Evolutionary conservation across 75 land plant species (phyloP).

Genomic region (Cunninghamia lanceolata): DNA sequence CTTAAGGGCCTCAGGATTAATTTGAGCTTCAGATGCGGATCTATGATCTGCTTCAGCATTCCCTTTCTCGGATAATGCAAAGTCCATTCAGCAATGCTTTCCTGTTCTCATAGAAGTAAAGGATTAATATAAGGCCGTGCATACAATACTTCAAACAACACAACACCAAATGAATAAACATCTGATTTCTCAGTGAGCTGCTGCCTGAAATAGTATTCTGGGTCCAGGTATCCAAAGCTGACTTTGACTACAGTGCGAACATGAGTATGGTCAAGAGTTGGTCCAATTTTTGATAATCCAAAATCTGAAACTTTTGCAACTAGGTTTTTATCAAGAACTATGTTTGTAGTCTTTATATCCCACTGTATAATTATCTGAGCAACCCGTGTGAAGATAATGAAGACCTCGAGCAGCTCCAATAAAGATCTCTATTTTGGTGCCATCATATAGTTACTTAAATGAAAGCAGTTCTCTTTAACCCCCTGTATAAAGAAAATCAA

Average conservation of each 20-base stretch:
- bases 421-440: slow-evolving; percentile 42
- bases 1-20: slow-evolving; percentile 19
- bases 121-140: slow-evolving; percentile 46
- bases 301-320: slow-evolving; percentile 74
- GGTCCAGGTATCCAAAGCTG: slow-evolving; percentile 49
- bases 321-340: slow-evolving; percentile 57
- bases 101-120: slow-evolving; percentile 37
- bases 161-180: slow-evolving; percentile 52
- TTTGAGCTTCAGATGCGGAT: slow-evolving; percentile 27
- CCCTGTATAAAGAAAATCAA: too few relatives aligned
- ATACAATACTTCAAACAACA: slow-evolving; percentile 45
- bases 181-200: slow-evolving; percentile 55
- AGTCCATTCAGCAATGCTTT: slow-evolving; percentile 57
- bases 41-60: slow-evolving; percentile 30
- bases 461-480: too few relatives aligned
- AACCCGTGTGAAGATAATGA: slow-evolving; percentile 77
- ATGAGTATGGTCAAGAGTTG: slow-evolving; percentile 47
- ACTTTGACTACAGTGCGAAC: slow-evolving; percentile 58
- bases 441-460: too few relatives aligned
- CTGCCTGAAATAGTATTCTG: slow-evolving; percentile 47
- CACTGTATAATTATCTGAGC: slow-evolving; percentile 62
- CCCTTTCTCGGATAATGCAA: slow-evolving; percentile 44
- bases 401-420: slow-evolving; percentile 74
- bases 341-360: slow-evolving; percentile 76
- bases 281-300: slow-evolving; percentile 61